Evolutionary conservation across 345 rosid genomes (phyloP), one percentile per base, ranked within the genome.

Genomic region (Dimocarpus longan): DNA sequence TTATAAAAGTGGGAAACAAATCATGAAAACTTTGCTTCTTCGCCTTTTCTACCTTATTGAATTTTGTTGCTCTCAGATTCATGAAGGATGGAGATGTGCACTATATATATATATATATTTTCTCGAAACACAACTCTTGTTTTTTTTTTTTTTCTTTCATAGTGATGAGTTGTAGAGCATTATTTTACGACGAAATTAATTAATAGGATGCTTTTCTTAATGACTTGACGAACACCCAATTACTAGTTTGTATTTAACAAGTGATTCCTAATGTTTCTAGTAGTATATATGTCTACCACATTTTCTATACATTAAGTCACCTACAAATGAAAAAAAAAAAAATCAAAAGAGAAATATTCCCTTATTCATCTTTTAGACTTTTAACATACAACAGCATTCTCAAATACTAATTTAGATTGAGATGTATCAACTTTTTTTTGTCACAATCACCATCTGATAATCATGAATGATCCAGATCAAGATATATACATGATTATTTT

Each of bases 341-440:
- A 37, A 71, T 6, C 8, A 18, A 54, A 32, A 16, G 60, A 50
- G 70, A 65, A 11, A 46, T 50, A 76, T 76, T 76, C 78, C 19
- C 65, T 15, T 18, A 32, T n/a, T n/a, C 68, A 73, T 69, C 78
- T 75, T 75, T 75, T 32, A 1, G 78, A 76, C 78, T 66, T 76
- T 76, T 6, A 52, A 76, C 16, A 46, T 21, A 50, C 19, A n/a
- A 44, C 15, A 28, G 19, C 70, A 46, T 66, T 76, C 71, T n/a
- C 21, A 37, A 19, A 46, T 28, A 28, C 10, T 43, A 7, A 0
- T 74, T 40, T 59, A 12, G 66, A 39, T 21, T n/a, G 16, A 54
- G 50, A 21, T 40, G 50, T 12, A 42, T 60, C 67, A 12, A 52
- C 3, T 18, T 39, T 22, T 73, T 73, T 26, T 6, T 22, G 13